Percentiles rank a stretch among this genome's conserved stretches.
These are phyloP conservation scores for Colletotrichum lentis DNA, from an alignment of 2,329 filamentous ascomycete genomes.

Conservation along the genomic window DNA sequence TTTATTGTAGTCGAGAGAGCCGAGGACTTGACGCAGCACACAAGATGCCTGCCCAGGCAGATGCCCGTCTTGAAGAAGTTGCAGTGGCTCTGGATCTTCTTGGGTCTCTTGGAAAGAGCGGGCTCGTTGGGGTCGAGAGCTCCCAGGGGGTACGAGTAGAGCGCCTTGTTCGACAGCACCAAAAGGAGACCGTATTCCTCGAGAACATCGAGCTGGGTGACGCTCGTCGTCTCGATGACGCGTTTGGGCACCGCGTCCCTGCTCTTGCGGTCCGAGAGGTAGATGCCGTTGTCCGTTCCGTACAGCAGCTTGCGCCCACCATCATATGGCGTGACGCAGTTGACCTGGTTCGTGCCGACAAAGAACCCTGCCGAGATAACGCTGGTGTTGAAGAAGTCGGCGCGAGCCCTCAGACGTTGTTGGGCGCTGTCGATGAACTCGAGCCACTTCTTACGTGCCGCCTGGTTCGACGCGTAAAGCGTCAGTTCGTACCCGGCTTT, in stretches of 20 bases:
- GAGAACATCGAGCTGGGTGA: slow-evolving; percentile 94
- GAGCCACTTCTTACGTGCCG: slow-evolving; percentile 94
- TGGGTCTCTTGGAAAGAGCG: slow-evolving; percentile 81
- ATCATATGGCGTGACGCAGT: slow-evolving; percentile 93
- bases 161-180: slow-evolving; percentile 90
- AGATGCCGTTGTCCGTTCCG: slow-evolving; percentile 93
- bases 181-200: slow-evolving; percentile 94
- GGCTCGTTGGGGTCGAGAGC: slow-evolving; percentile 86
- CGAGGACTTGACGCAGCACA: slow-evolving; percentile 95
- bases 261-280: slow-evolving; percentile 87
- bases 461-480: slow-evolving; percentile 84
- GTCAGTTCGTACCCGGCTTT: slow-evolving; percentile 95
- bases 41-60: slow-evolving; percentile 90
- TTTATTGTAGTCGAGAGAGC: slow-evolving; percentile 96
- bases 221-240: slow-evolving; percentile 84
- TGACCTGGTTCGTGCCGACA: slow-evolving; percentile 79
- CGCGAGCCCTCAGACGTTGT: slow-evolving; percentile 82
- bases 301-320: slow-evolving; percentile 94
- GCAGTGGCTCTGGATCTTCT: slow-evolving; percentile 96
- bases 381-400: slow-evolving; percentile 86
- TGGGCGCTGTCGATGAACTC: slow-evolving; percentile 94
- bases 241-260: slow-evolving; percentile 83
- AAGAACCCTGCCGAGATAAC: slow-evolving; percentile 69
- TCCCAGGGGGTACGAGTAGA: slow-evolving; percentile 87
- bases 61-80: slow-evolving; percentile 99